Conservation (phyloP, 805 yeast genomes). For the Wickerhamiella occidentalis region DNA sequence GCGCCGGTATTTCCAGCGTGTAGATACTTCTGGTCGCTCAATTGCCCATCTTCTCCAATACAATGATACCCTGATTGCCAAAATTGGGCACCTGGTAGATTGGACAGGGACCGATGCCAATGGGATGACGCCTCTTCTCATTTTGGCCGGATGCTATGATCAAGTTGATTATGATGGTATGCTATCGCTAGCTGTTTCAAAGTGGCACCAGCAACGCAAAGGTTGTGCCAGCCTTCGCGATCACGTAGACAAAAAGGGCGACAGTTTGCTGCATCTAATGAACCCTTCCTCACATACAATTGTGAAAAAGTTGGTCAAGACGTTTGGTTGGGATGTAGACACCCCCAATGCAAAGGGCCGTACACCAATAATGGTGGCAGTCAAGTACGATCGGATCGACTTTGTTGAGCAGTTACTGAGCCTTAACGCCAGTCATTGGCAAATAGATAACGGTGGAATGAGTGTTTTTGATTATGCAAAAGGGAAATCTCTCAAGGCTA, state of each 20-base stretch:
- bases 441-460: constrained; percentile 24
- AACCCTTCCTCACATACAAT: constrained; percentile 30
- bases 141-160: constrained; percentile 70
- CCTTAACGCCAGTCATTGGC: constrained; percentile 39
- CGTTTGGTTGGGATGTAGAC: constrained; percentile 42
- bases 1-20: constrained; percentile 35
- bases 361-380: constrained; percentile 61
- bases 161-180: constrained; percentile 47
- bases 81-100: constrained; percentile 46
- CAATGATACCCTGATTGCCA: constrained; percentile 38
- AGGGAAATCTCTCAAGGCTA: constrained; percentile 17
- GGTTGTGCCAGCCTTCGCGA: constrained; percentile 25
- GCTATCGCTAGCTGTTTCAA: constrained; percentile 24
- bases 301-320: background rate
- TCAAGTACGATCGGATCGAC: constrained; percentile 53
- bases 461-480: constrained; percentile 28
- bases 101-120: constrained; percentile 58
- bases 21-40: constrained; percentile 45
- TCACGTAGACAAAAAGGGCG: constrained; percentile 64
- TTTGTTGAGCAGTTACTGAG: constrained; percentile 42
- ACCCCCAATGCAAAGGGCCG: constrained; percentile 43
- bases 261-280: constrained; percentile 64
- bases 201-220: constrained; percentile 4
- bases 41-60: constrained; percentile 66
- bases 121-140: constrained; percentile 67